A percentile compares a stretch with the other conserved stretches of the same genome.
phyloP scores from a whole-genome alignment of 345 rosid genomes.

The Hevea brasiliensis region DNA sequence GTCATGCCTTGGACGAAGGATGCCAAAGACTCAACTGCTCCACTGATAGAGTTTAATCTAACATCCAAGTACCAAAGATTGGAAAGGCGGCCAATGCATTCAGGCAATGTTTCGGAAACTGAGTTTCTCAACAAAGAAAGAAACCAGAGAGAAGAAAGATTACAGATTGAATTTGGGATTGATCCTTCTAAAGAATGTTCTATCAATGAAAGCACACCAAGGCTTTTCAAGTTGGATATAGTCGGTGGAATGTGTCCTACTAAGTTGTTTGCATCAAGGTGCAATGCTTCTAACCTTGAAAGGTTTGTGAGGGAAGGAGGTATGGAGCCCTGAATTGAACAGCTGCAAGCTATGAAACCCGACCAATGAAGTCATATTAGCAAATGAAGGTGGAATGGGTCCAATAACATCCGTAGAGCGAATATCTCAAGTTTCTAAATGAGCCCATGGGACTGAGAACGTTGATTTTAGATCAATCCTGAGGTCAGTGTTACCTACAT shows the following conservation, averaged over 20 bases:
- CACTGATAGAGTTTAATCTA: neutral
- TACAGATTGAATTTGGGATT: constrained; percentile 19
- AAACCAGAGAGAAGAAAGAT: neutral
- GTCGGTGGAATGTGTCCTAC: constrained; percentile 16
- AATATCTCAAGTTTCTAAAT: constrained; percentile 16
- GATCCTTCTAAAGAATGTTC: constrained; percentile 18
- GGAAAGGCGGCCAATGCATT: constrained; percentile 22
- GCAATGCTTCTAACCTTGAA: neutral
- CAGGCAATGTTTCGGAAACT: constrained; percentile 21
- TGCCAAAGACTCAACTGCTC: constrained; percentile 6
- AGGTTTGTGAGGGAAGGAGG: constrained; percentile 26
- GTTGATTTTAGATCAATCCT: constrained; percentile 19
- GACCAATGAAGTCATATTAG: constrained; percentile 19
- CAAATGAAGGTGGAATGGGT: constrained; percentile 21
- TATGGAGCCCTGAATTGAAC: constrained; percentile 21
- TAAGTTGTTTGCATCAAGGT: neutral
- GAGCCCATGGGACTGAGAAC: constrained; percentile 23
- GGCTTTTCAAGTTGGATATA: constrained; percentile 24
- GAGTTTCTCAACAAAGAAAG: constrained; percentile 2
- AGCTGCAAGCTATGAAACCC: constrained; percentile 10
- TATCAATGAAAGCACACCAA: constrained; percentile 2
- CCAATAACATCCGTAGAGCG: constrained; percentile 14
- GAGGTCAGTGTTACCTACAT: constrained; percentile 7
- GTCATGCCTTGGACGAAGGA: neutral
- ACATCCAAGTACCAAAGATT: neutral